Percentiles rank a stretch among this genome's conserved stretches.
phyloP scores from a whole-genome alignment of 176 grass and related monocot species.

The Puccinellia tenuiflora region DNA sequence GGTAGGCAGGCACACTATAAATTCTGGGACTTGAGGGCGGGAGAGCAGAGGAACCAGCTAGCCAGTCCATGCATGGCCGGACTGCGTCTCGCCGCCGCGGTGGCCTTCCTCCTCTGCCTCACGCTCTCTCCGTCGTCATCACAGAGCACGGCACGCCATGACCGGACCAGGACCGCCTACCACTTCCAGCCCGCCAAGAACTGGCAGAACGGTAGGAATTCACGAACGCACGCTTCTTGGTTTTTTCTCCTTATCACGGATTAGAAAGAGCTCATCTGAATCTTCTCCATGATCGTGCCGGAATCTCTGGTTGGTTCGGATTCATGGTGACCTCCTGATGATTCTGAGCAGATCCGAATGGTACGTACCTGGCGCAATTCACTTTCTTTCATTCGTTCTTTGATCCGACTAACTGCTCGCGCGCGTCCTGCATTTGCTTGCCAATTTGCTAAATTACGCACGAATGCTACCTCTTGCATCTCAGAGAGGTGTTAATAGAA shows the following conservation, averaged over 20 bases:
- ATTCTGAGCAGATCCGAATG: conserved; percentile 69
- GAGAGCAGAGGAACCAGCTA: background rate
- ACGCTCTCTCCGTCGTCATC: background rate
- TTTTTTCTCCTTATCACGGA: background rate
- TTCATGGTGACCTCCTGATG: background rate
- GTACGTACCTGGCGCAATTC: conserved; percentile 20
- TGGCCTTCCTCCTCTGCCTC: background rate
- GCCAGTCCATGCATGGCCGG: background rate
- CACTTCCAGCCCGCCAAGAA: conserved; percentile 84
- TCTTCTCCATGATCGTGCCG: background rate
- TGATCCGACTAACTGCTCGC: no score
- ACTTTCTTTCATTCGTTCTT: no score
- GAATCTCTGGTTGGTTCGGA: no score
- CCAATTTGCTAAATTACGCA: no score
- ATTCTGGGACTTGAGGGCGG: no score
- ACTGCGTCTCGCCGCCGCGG: background rate
- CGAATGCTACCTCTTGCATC: no score
- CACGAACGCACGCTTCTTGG: background rate
- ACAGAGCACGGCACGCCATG: background rate
- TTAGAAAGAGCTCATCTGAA: background rate
- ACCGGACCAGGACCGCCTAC: conserved; percentile 53
- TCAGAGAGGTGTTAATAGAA: no score
- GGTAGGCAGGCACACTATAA: no score
- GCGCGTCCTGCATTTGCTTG: no score
- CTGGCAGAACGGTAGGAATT: conserved; percentile 71